A percentile compares a stretch with the other conserved stretches of the same genome.
Conservation (phyloP, 164 flowering plant species). For the Liriodendron chinense region DNA sequence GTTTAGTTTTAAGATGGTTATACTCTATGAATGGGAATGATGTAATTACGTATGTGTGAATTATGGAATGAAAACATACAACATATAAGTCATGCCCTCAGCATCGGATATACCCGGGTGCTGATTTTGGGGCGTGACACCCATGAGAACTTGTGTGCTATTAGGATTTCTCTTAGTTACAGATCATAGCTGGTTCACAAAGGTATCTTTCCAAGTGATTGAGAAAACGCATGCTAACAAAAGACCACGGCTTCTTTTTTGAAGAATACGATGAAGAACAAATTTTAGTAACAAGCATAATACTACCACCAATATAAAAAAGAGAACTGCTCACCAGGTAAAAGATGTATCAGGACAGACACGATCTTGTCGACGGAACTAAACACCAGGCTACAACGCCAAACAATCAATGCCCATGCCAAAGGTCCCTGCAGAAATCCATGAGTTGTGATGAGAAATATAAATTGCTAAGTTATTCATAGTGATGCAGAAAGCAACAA, state of each 20-base stretch:
- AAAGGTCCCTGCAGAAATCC: slow-evolving; percentile 73
- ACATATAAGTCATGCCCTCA: too few species aligned
- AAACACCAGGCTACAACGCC: slow-evolving; percentile 99
- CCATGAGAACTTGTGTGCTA: too few species aligned
- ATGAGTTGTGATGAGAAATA: slow-evolving; percentile 3
- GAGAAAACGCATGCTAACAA: background rate
- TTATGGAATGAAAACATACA: too few species aligned
- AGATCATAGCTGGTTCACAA: too few species aligned
- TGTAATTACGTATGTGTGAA: too few species aligned
- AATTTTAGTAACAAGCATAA: background rate
- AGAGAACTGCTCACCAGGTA: slow-evolving; percentile 65
- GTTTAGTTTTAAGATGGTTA: too few species aligned
- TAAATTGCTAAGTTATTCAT: background rate
- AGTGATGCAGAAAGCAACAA: too few species aligned
- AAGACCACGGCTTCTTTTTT: background rate
- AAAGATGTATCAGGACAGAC: slow-evolving; percentile 92
- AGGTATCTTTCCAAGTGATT: background rate
- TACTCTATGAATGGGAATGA: too few species aligned
- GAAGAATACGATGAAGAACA: background rate
- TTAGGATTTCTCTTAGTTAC: too few species aligned
- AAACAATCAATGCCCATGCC: slow-evolving; percentile 95
- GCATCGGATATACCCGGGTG: too few species aligned
- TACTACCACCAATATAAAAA: background rate
- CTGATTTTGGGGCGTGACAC: too few species aligned
- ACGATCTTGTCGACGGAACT: slow-evolving; percentile 89